These are phyloP conservation scores for Botrytis elliptica DNA, from an alignment of 2,329 filamentous ascomycete genomes.

Conservation along the genomic window DNA sequence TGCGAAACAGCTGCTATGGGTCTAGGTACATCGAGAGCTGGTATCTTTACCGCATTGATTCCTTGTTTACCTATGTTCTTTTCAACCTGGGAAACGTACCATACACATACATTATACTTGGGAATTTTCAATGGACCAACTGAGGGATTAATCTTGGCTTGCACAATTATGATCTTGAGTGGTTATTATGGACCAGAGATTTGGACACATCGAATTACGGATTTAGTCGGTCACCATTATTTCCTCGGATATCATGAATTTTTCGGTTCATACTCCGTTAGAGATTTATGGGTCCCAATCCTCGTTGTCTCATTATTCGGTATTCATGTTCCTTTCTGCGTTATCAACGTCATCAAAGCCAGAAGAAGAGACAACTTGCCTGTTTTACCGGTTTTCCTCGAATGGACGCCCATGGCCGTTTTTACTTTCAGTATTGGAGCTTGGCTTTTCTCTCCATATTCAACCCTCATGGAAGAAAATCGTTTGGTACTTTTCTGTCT, in stretches of 20 bases:
- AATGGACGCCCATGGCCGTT: constrained; percentile 88
- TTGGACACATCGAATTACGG: constrained; percentile 74
- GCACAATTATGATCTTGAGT: constrained; percentile 78
- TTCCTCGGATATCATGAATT: constrained; percentile 54
- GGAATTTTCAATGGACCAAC: constrained; percentile 97
- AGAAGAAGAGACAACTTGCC: constrained; percentile 71
- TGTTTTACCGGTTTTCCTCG: constrained; percentile 78
- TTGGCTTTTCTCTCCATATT: constrained; percentile 91
- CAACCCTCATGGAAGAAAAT: constrained; percentile 76
- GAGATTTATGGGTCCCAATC: constrained; percentile 82
- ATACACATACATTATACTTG: constrained; percentile 94
- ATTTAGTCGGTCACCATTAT: constrained; percentile 61
- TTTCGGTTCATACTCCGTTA: constrained; percentile 71
- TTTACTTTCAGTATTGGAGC: constrained; percentile 72
- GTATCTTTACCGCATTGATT: constrained; percentile 86
- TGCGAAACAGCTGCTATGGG: constrained; percentile 93
- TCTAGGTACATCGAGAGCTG: constrained; percentile 77
- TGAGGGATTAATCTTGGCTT: constrained; percentile 88
- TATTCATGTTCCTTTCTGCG: constrained; percentile 83
- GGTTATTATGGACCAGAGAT: constrained; percentile 86
- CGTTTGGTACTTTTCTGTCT: constrained; percentile 89
- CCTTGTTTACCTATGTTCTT: constrained; percentile 98
- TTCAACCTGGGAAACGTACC: constrained; percentile 99
- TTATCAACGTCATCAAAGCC: constrained; percentile 79
- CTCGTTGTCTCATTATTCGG: constrained; percentile 64